Evolutionary conservation across 2,329 filamentous ascomycete genomes (phyloP).

Genomic region (Aureobasidium sp.): DNA sequence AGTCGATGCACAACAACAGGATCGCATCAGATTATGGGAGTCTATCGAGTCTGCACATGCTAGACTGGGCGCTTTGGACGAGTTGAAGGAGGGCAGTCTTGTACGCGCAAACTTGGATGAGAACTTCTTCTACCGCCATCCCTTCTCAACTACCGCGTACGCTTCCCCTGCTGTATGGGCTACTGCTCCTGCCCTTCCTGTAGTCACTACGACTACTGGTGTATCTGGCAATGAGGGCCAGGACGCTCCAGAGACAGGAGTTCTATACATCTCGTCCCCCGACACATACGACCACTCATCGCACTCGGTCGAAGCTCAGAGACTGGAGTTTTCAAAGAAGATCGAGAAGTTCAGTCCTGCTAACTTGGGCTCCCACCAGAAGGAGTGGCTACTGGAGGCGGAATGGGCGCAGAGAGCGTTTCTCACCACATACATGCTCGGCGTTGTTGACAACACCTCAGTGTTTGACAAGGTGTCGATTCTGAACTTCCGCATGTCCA

Average conservation of each 20-base stretch:
- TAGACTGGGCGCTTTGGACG: constrained; percentile 14
- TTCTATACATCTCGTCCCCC: neutral
- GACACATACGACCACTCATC: neutral
- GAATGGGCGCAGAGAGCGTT: constrained; percentile 64
- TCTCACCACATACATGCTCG: constrained; percentile 58
- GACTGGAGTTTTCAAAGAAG: neutral
- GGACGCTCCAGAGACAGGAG: neutral
- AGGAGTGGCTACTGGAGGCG: constrained; percentile 59
- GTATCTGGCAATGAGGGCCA: neutral
- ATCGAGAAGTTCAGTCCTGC: neutral
- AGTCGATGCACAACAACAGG: constrained; percentile 30
- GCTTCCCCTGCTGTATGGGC: constrained; percentile 1
- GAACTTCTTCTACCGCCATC: neutral
- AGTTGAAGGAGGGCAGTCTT: constrained; percentile 21
- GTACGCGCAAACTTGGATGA: neutral
- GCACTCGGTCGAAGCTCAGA: neutral
- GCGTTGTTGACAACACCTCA: constrained; percentile 51
- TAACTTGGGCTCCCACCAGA: constrained; percentile 42
- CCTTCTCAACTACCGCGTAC: constrained; percentile 2
- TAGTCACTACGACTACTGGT: neutral
- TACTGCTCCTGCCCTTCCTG: neutral
- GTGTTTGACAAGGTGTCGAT: constrained; percentile 49
- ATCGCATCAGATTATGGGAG: constrained; percentile 29
- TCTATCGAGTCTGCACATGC: constrained; percentile 18
- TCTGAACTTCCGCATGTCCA: constrained; percentile 57